Evolutionary conservation across 2,329 filamentous ascomycete genomes (phyloP), one percentile per base, ranked within the genome.

Genomic region (Fusarium buxicola): DNA sequence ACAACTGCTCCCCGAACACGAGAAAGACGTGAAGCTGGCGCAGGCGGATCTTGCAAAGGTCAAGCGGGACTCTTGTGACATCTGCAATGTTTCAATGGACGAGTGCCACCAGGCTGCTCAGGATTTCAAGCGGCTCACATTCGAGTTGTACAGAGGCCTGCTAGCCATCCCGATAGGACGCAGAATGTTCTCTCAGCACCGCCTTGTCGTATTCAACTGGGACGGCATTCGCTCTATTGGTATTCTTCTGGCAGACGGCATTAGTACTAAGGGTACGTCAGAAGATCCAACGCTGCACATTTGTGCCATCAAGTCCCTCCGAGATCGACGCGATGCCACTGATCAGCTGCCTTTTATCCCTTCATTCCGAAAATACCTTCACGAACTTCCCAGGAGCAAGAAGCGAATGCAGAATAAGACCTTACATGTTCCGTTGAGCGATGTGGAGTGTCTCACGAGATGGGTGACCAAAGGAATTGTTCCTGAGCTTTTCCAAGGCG

Each of bases 41-140:
- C 94, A 99, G 75, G 94, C 92, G 5, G 94, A 96, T 78, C 79
- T 99, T 53, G 92, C 89, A 50, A 96, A 94, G 78, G 87, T 98
- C 72, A 96, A 94, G 76, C 85, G 94, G 11, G 92, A 97, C 70
- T 76, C 89, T 16, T 99, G 95, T 75, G 80, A 86, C 21, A 88
- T 90, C 25, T 99, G 95, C 73, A 92, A 97, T 73, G 79, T 84
- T 35, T 88, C 92, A 67, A 84, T 99, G 68, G 91, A 94, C 62
- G 80, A 83, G 51, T 96, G 92, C 67, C 94, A 98, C 73, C 84
- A 91, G 66, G 90, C 92, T 2, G 88, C 92, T 4, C 89, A 97
- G 75, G 87, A 91, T 60, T 96, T 89, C 73, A 89, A 90, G 72
- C 85, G 87, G 58, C 80, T 95, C n/a, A 97, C 93, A 0, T 82